These are phyloP conservation scores for Aurantiochytrium sp. DNA, from an alignment of 108 stramenopile species.

Conservation along the genomic window DNA sequence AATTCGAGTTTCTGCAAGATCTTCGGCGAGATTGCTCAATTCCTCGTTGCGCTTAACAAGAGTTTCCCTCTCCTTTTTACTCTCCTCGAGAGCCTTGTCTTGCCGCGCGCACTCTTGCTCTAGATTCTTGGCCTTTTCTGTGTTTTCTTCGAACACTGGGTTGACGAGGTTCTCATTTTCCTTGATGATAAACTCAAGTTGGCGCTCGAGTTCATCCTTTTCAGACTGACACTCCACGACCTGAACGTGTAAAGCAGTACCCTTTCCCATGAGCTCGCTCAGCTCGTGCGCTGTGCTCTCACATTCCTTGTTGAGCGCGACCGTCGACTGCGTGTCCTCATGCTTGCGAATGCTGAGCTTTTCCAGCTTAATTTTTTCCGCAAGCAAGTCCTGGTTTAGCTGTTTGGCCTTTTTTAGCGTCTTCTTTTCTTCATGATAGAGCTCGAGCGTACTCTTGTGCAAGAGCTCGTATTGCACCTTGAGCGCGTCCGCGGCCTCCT, in stretches of 20 bases:
- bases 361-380: conserved; percentile 44
- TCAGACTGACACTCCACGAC: not conserved
- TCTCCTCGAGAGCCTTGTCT: not conserved
- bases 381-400: conserved; percentile 41
- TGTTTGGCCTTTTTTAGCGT: conserved; percentile 29
- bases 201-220: conserved; percentile 8
- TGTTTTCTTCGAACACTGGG: conserved; percentile 30
- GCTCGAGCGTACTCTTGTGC: not conserved
- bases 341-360: conserved; percentile 28
- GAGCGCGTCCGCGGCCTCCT: not conserved
- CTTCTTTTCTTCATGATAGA: conserved; percentile 14
- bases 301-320: not conserved
- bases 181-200: conserved; percentile 28
- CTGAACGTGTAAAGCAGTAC: conserved; percentile 22
- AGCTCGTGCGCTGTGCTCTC: conserved; percentile 20
- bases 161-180: conserved; percentile 42
- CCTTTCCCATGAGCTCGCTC: conserved; percentile 29
- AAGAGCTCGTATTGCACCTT: not conserved
- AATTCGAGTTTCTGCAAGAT: conserved; percentile 27
- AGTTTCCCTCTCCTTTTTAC: not conserved
- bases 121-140: not conserved
- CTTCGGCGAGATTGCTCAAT: not conserved
- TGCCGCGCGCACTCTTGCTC: conserved; percentile 20
- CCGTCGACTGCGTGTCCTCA: not conserved
- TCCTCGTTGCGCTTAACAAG: conserved; percentile 13